phyloP scores from a whole-genome alignment of 2,329 filamentous ascomycete genomes.

The Diplodia scrobiculata region DNA sequence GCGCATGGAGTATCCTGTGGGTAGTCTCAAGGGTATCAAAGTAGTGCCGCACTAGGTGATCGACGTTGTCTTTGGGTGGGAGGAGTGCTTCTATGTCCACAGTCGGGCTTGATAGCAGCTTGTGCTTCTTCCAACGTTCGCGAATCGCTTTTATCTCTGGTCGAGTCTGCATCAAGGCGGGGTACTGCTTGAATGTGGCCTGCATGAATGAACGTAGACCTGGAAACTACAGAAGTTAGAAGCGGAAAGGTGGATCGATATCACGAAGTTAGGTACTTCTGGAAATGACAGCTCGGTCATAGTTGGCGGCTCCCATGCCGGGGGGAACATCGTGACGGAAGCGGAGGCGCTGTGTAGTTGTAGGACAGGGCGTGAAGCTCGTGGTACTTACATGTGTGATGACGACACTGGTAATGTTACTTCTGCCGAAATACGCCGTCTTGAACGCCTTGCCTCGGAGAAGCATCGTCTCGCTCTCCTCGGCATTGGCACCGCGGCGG shows the following conservation, averaged over 20 bases:
- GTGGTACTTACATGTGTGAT: conserved; percentile 39
- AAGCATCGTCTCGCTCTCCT: conserved; percentile 44
- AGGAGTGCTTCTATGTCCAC: conserved; percentile 17
- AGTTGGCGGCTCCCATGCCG: not conserved
- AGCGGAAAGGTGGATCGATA: not conserved
- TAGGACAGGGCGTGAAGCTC: not conserved
- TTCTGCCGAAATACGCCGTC: conserved; percentile 50
- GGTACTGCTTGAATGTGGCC: conserved; percentile 35
- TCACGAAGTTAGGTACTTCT: not conserved
- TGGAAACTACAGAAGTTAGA: conserved; percentile 38
- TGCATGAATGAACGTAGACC: conserved; percentile 37
- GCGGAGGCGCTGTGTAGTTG: not conserved
- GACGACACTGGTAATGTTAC: conserved; percentile 43
- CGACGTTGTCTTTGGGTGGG: conserved; percentile 10
- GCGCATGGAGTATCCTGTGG: conserved; percentile 34
- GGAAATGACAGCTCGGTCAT: not conserved
- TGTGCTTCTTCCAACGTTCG: conserved; percentile 27
- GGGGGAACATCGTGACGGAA: conserved; percentile 14
- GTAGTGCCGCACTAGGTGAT: conserved; percentile 25
- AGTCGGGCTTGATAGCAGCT: not conserved
- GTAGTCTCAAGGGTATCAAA: conserved; percentile 23
- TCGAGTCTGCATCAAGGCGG: conserved; percentile 38
- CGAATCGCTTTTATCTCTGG: conserved; percentile 41
- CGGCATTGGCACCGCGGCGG: not conserved
- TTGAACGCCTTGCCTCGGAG: conserved; percentile 51